Conservation (phyloP, 2,329 filamentous ascomycete species). For the Colletotrichum sp. region DNA sequence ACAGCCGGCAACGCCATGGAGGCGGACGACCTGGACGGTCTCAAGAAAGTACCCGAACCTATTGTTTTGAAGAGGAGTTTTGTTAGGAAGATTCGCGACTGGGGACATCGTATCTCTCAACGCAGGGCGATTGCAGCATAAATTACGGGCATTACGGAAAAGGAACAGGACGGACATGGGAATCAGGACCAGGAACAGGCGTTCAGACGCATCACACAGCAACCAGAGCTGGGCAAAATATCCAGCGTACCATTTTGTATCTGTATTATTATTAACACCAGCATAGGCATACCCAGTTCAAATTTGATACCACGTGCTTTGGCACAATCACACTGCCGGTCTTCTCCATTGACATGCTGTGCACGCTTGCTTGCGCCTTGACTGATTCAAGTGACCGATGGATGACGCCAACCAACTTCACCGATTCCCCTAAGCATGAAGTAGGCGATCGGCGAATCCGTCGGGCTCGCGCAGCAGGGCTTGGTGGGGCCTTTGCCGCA, state of each 20-base stretch:
- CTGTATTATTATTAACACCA: slow-evolving; percentile 3
- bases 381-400: neutral
- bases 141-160: neutral
- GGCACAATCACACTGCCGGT: neutral
- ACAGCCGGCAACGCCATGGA: neutral
- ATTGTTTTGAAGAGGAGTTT: slow-evolving; percentile 7
- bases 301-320: slow-evolving; percentile 6
- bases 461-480: neutral
- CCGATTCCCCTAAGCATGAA: neutral
- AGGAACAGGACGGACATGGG: neutral
- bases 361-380: neutral
- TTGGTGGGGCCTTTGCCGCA: neutral
- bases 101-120: slow-evolving; percentile 14
- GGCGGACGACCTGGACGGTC: neutral
- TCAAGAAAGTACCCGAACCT: neutral
- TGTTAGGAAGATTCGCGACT: slow-evolving; percentile 11
- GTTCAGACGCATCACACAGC: neutral
- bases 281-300: slow-evolving; percentile 13
- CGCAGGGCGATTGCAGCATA: neutral
- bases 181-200: neutral
- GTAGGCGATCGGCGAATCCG: neutral
- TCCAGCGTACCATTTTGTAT: neutral
- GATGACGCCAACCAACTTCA: neutral
- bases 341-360: neutral
- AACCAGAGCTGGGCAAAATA: neutral